Evolutionary conservation across 306 rosid genomes (phyloP).

Genomic region (Begonia loranthoides): DNA sequence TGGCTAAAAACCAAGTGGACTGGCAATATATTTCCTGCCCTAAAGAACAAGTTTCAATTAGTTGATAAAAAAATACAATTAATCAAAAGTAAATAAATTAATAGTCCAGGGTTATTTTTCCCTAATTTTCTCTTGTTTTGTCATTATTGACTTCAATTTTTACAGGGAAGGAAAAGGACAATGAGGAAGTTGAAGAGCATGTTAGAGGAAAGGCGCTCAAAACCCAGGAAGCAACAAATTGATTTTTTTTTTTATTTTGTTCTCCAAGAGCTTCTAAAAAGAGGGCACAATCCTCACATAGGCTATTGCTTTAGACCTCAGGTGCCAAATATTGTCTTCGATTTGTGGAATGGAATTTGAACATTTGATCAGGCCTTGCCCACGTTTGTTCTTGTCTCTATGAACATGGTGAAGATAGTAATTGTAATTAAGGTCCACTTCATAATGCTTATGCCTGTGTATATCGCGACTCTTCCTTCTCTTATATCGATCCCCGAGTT

Average conservation of each 20-base stretch:
- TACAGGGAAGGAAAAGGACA: constrained; percentile 93
- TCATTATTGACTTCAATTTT: too few species aligned
- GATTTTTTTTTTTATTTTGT: too few species aligned
- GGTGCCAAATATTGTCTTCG: constrained; percentile 23
- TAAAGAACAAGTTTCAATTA: too few species aligned
- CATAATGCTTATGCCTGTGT: constrained; percentile 35
- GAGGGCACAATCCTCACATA: too few species aligned
- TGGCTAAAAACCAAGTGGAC: too few species aligned
- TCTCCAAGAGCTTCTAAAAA: too few species aligned
- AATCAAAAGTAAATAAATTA: too few species aligned
- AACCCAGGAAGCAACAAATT: too few species aligned
- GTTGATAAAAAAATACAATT: too few species aligned
- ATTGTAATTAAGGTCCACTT: constrained; percentile 24
- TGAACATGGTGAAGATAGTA: constrained; percentile 36
- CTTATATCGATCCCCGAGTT: constrained; percentile 22
- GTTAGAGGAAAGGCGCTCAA: constrained; percentile 65
- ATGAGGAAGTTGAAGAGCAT: constrained; percentile 68
- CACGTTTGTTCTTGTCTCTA: constrained; percentile 42
- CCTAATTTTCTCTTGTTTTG: too few species aligned
- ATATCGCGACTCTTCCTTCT: constrained; percentile 24
- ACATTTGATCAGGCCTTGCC: constrained; percentile 20
- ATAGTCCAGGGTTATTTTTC: too few species aligned
- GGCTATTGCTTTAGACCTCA: constrained; percentile 49
- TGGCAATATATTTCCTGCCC: too few species aligned
- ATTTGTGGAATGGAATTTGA: constrained; percentile 14